Percentiles rank a stretch among this genome's conserved stretches.
Conservation (phyloP, 805 yeast genomes). For the Zygosaccharomyces bisporus region DNA sequence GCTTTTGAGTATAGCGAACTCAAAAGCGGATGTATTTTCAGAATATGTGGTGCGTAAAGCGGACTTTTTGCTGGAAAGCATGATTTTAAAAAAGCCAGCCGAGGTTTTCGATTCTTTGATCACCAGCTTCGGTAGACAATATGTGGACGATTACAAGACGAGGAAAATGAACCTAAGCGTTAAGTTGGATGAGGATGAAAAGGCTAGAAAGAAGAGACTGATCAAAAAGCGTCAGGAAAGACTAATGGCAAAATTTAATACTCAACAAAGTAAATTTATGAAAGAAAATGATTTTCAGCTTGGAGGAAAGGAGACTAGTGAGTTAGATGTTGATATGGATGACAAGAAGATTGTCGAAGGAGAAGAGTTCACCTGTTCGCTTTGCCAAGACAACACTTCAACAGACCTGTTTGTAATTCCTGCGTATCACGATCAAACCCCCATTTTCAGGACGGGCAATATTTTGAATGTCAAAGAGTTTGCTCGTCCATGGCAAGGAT, state of each 20-base stretch:
- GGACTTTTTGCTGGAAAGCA: conserved; percentile 48
- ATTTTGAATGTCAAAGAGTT: conserved; percentile 30
- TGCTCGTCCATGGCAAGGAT: conserved; percentile 31
- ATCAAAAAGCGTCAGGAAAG: conserved; percentile 61
- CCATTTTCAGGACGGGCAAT: conserved; percentile 45
- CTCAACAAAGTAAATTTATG: conserved; percentile 72
- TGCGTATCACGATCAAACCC: conserved; percentile 43
- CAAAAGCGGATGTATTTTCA: conserved; percentile 42
- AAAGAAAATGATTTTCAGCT: conserved; percentile 44
- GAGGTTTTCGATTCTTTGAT: conserved; percentile 48
- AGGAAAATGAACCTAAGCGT: conserved; percentile 42
- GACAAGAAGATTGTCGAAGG: conserved; percentile 32
- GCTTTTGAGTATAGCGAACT: conserved; percentile 49
- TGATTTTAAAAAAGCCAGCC: conserved; percentile 46
- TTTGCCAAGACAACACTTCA: conserved; percentile 54
- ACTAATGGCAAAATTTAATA: conserved; percentile 58
- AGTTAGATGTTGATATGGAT: conserved; percentile 38
- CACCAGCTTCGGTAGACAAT: conserved; percentile 55
- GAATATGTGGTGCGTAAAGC: conserved; percentile 52
- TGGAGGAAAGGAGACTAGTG: conserved; percentile 15
- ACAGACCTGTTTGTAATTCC: conserved; percentile 58
- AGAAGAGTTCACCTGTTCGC: conserved; percentile 45
- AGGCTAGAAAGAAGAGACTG: conserved; percentile 51
- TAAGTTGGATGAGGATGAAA: conserved; percentile 47
- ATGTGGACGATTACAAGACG: conserved; percentile 47